Conservation (phyloP, 2,329 filamentous ascomycete genomes). For the Xylaria sp. region DNA sequence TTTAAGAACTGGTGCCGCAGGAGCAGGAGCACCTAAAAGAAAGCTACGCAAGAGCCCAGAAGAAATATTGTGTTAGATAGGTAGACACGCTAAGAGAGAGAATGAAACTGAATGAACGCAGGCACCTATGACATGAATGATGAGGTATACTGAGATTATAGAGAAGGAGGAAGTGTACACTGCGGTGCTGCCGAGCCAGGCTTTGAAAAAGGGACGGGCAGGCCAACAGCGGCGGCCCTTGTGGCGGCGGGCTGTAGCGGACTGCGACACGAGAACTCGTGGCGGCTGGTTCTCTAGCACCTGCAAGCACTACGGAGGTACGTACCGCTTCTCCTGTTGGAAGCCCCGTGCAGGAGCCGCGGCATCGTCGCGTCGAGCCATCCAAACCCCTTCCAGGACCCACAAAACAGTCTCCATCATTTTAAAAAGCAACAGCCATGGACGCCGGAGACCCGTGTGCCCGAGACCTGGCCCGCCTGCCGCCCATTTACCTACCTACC, state of each 20-base stretch:
- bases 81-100: not conserved
- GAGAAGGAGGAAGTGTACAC: not conserved
- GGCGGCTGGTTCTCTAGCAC: conserved; percentile 12
- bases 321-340: conserved; percentile 24
- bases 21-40: too few species aligned
- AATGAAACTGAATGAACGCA: not conserved
- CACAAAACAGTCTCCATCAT: conserved; percentile 30
- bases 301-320: conserved; percentile 34
- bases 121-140: not conserved
- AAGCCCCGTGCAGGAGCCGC: conserved; percentile 24
- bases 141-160: not conserved
- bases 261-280: conserved; percentile 6
- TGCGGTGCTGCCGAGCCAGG: conserved; percentile 8
- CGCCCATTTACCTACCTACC: conserved; percentile 10
- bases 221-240: conserved; percentile 10
- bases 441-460: conserved; percentile 35
- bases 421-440: conserved; percentile 33
- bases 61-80: too few species aligned
- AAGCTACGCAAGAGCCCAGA: too few species aligned
- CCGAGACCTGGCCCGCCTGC: conserved; percentile 36
- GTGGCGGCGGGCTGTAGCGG: conserved; percentile 20
- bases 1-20: too few species aligned
- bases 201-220: not conserved
- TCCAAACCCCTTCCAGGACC: conserved; percentile 17
- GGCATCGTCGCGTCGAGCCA: conserved; percentile 14